Percentiles rank a stretch among this genome's conserved stretches.
Evolutionary conservation across 495 filamentous ascomycete genomes (phyloP).

Genomic region (Penicillium desertorum): DNA sequence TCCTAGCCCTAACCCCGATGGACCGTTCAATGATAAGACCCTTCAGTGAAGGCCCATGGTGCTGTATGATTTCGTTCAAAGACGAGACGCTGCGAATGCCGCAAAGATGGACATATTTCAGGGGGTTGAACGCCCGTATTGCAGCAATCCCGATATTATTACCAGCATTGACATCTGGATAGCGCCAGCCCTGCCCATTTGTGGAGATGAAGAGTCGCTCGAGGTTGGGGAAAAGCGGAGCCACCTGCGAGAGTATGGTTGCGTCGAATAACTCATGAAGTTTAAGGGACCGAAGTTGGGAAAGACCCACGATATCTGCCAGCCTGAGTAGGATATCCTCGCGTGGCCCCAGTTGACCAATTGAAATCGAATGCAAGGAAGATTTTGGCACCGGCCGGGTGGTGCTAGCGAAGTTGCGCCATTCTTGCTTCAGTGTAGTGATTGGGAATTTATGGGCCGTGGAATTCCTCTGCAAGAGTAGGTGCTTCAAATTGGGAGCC

Average conservation of each 20-base stretch:
- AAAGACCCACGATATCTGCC: constrained; percentile 5
- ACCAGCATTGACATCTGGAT: neutral
- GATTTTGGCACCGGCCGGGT: neutral
- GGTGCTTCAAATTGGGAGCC: constrained; percentile 4
- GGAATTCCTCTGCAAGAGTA: neutral
- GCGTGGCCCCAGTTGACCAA: neutral
- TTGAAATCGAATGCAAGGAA: constrained; percentile 1
- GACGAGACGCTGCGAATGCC: neutral
- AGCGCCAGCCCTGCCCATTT: neutral
- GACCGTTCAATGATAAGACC: constrained; percentile 12
- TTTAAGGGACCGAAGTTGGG: neutral
- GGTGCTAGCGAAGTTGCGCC: neutral
- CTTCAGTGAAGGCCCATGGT: constrained; percentile 16
- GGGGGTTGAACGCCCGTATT: constrained; percentile 9
- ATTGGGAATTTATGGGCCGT: neutral
- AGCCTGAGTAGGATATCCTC: constrained; percentile 1
- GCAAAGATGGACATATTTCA: constrained; percentile 11
- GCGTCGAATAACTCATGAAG: neutral
- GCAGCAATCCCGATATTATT: constrained; percentile 9
- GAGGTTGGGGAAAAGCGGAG: constrained; percentile 9
- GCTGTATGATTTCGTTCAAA: constrained; percentile 11
- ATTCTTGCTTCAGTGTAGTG: neutral
- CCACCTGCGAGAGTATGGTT: neutral
- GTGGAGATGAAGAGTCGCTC: constrained; percentile 15
- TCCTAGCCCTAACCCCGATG: neutral